A percentile compares a stretch with the other conserved stretches of the same genome.
Evolutionary conservation across 352 stramenopile genomes (phyloP).

Genomic region (Globisporangium emineosum): DNA sequence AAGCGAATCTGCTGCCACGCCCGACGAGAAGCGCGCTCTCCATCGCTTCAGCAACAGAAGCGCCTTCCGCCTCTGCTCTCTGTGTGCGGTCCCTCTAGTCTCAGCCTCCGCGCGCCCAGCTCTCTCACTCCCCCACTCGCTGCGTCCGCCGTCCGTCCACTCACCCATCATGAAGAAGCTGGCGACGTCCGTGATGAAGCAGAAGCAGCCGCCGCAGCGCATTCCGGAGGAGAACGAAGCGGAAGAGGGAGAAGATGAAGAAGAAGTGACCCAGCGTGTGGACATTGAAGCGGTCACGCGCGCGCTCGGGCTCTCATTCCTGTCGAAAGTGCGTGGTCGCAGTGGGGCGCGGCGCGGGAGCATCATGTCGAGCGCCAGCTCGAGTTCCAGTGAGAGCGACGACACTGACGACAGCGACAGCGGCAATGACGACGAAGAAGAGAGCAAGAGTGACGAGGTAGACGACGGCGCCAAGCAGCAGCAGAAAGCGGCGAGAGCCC

Average conservation of each 20-base stretch:
- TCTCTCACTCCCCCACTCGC: neutral
- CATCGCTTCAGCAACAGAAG: too few relatives aligned
- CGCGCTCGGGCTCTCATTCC: constrained; percentile 18
- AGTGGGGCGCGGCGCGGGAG: neutral
- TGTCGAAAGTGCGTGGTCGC: neutral
- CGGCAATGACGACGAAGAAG: neutral
- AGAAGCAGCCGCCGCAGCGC: neutral
- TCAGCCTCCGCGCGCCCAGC: too few relatives aligned
- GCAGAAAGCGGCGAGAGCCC: neutral
- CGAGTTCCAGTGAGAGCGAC: constrained; percentile 8
- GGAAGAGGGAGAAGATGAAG: neutral
- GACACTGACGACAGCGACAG: neutral
- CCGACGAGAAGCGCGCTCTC: too few relatives aligned
- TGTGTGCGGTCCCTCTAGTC: too few relatives aligned
- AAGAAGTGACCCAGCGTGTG: constrained; percentile 1
- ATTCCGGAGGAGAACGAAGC: neutral
- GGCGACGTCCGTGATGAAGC: neutral
- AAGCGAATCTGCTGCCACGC: constrained; percentile 1
- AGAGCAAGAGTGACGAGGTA: neutral
- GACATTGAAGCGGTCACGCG: constrained; percentile 19
- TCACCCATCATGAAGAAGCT: constrained; percentile 1
- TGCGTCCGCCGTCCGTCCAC: neutral
- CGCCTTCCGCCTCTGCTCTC: too few relatives aligned
- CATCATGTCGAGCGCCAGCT: constrained; percentile 1
- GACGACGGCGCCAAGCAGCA: constrained; percentile 1